A percentile compares a stretch with the other conserved stretches of the same genome.
phyloP scores from a whole-genome alignment of 2,329 filamentous ascomycete species.

The Beauveria australis region DNA sequence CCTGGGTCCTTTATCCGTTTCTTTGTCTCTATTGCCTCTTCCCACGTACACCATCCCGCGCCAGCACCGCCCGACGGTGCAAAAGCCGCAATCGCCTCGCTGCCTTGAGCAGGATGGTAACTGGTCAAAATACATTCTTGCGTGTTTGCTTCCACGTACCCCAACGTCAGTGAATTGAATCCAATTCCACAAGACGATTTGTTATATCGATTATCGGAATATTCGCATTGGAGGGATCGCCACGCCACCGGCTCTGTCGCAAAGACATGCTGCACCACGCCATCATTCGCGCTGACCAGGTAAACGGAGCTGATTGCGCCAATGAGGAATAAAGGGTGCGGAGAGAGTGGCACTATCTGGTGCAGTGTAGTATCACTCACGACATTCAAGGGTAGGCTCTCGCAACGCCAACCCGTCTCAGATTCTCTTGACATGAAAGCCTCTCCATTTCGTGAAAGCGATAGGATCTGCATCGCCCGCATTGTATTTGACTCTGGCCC shows the following conservation, averaged over 20 bases:
- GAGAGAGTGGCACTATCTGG: conserved; percentile 51
- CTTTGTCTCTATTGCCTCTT: conserved; percentile 40
- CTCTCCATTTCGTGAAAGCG: conserved; percentile 41
- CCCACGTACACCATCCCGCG: conserved; percentile 42
- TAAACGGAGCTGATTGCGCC: conserved; percentile 51
- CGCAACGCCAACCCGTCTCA: conserved; percentile 40
- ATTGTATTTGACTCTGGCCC: conserved; percentile 12
- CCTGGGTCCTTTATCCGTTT: conserved; percentile 55
- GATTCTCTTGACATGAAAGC: conserved; percentile 36
- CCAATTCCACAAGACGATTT: conserved; percentile 27
- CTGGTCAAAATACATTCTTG: conserved; percentile 58
- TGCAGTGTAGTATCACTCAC: conserved; percentile 39
- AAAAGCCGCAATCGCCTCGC: conserved; percentile 47
- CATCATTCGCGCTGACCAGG: conserved; percentile 38
- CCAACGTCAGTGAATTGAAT: conserved; percentile 54
- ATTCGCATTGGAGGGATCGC: conserved; percentile 52
- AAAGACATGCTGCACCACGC: conserved; percentile 52
- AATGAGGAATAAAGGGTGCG: conserved; percentile 52
- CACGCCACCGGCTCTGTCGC: conserved; percentile 48
- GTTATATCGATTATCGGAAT: conserved; percentile 28
- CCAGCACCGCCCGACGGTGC: conserved; percentile 26
- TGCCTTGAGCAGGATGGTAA: conserved; percentile 46
- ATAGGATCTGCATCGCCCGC: conserved; percentile 30
- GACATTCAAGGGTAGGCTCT: conserved; percentile 32
- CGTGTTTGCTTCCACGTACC: conserved; percentile 51